Evolutionary conservation across 208 protist species (phyloP).

Genomic region (Strigomonas oncopelti): DNA sequence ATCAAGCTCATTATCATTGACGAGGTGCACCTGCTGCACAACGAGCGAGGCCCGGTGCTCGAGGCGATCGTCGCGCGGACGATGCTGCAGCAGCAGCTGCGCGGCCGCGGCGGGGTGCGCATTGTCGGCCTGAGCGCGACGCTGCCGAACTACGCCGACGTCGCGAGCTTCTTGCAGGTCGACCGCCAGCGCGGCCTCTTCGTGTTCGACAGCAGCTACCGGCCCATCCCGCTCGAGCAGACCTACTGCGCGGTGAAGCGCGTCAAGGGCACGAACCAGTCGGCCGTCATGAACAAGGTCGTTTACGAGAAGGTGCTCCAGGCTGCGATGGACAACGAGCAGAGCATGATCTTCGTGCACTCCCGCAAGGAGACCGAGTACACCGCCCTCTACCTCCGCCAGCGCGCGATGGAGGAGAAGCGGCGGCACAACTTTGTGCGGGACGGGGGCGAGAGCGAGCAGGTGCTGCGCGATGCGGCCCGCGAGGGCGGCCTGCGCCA

Average conservation of each 20-base stretch:
- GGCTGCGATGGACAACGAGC: conserved; percentile 87
- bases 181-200: conserved; percentile 93
- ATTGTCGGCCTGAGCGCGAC: conserved; percentile 98
- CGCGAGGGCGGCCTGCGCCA: no score
- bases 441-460: no score
- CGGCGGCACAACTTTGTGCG: no score
- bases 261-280: not conserved
- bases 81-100: conserved; percentile 85
- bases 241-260: conserved; percentile 92
- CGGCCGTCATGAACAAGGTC: no score
- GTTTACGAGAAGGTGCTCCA: conserved; percentile 70
- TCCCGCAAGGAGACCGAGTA: conserved; percentile 95
- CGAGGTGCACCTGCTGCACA: conserved; percentile 99
- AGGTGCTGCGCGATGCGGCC: no score
- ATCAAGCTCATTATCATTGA: conserved; percentile 98
- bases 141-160: conserved; percentile 99
- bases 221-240: conserved; percentile 96
- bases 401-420: conserved; percentile 22
- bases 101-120: no score
- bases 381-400: conserved; percentile 80
- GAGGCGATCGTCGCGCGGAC: conserved; percentile 98
- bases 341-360: conserved; percentile 99
- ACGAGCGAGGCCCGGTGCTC: conserved; percentile 97
- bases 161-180: conserved; percentile 96
- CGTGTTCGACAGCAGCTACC: conserved; percentile 94